phyloP scores from a whole-genome alignment of 208 protist species.

The Blechomonas ayalai region DNA sequence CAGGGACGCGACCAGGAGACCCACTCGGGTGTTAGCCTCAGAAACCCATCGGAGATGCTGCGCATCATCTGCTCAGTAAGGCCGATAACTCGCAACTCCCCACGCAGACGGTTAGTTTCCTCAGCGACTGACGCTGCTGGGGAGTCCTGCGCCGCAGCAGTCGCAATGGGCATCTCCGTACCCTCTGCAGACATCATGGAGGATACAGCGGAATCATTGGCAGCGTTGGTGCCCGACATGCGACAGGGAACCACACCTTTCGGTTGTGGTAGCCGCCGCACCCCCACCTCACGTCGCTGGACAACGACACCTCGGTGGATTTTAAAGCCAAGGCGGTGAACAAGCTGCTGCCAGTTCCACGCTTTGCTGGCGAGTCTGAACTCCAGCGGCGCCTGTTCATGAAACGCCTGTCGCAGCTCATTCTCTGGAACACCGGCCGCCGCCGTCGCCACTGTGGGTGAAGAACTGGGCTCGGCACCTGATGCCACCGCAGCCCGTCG shows the following conservation, averaged over 20 bases:
- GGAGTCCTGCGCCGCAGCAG: neutral
- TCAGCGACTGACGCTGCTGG: neutral
- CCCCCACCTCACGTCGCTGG: slow-evolving; percentile 47
- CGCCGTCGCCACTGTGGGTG: neutral
- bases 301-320: slow-evolving; percentile 36
- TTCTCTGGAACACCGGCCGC: slow-evolving; percentile 16
- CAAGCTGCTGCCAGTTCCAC: slow-evolving; percentile 80
- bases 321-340: slow-evolving; percentile 73
- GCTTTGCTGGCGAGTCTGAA: slow-evolving; percentile 43
- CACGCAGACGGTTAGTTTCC: slow-evolving; percentile 1
- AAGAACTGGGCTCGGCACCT: neutral
- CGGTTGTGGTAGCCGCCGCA: slow-evolving; percentile 9
- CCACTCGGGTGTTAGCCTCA: slow-evolving; percentile 62
- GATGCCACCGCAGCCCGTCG: neutral
- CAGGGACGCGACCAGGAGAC: slow-evolving; percentile 76
- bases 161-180: neutral
- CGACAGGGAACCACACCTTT: slow-evolving; percentile 3
- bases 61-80: slow-evolving; percentile 31
- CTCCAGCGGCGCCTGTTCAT: slow-evolving; percentile 37
- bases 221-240: slow-evolving; percentile 4
- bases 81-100: neutral
- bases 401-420: slow-evolving; percentile 29
- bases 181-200: no score
- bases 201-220: no score
- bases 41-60: slow-evolving; percentile 38